A percentile compares a stretch with the other conserved stretches of the same genome.
Conservation (phyloP, 495 filamentous ascomycete species). For the Achaetomiella virescens region DNA sequence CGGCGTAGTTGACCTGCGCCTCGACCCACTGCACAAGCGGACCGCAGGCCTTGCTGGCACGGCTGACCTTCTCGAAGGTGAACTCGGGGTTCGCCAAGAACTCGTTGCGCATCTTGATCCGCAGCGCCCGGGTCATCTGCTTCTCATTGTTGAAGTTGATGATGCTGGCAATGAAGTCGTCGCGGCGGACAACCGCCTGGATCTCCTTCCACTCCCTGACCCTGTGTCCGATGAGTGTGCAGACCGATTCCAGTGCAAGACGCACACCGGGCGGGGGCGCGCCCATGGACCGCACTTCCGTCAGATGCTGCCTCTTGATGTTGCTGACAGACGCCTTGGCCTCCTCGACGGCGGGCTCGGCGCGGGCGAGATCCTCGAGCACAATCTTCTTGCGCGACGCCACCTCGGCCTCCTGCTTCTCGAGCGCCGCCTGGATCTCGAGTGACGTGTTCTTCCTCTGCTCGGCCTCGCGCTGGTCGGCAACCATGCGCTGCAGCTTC, state of each 20-base stretch:
- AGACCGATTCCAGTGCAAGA: conserved; percentile 90
- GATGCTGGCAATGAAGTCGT: conserved; percentile 97
- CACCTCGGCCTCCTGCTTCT: conserved; percentile 86
- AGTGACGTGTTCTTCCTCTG: conserved; percentile 79
- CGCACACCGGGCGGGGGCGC: conserved; percentile 85
- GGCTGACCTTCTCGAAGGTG: conserved; percentile 90
- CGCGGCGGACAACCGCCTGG: conserved; percentile 75
- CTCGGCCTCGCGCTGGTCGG: conserved; percentile 93
- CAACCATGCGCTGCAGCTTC: conserved; percentile 93
- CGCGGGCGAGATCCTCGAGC: conserved; percentile 76
- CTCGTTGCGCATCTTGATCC: conserved; percentile 85
- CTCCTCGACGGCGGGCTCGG: conserved; percentile 88
- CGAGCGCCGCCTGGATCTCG: conserved; percentile 79
- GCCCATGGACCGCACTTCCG: conserved; percentile 94
- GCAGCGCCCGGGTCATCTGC: conserved; percentile 80
- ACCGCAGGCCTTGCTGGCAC: conserved; percentile 93
- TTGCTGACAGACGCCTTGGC: conserved; percentile 93
- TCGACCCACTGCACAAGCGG: conserved; percentile 96
- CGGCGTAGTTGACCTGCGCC: conserved; percentile 95
- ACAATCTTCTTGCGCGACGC: conserved; percentile 78
- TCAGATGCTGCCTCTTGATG: conserved; percentile 94
- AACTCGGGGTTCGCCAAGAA: conserved; percentile 90
- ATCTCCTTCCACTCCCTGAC: conserved; percentile 86
- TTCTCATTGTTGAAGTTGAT: conserved; percentile 94
- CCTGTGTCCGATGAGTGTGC: conserved; percentile 87